These are phyloP conservation scores for Penicillium psychrosexuale DNA, from an alignment of 2,329 filamentous ascomycete species.

Conservation along the genomic window DNA sequence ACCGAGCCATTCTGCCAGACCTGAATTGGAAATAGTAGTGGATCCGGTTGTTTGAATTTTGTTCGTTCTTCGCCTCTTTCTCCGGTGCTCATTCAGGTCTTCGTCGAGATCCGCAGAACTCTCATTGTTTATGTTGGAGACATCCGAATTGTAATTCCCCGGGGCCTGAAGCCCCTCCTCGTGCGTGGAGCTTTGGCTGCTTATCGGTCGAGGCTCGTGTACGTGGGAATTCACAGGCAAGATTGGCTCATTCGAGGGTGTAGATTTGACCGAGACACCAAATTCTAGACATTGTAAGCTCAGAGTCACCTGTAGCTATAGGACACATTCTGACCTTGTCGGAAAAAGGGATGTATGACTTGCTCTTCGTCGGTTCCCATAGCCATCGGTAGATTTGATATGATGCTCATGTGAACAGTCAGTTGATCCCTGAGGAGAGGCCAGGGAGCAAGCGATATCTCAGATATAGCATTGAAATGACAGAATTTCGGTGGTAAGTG, in stretches of 20 bases:
- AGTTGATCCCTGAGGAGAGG: slow-evolving; percentile 21
- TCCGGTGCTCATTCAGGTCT: slow-evolving; percentile 33
- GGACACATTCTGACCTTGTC: slow-evolving; percentile 32
- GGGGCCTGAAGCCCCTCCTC: not conserved
- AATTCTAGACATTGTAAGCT: slow-evolving; percentile 17
- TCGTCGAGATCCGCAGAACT: slow-evolving; percentile 18
- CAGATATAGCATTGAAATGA: slow-evolving; percentile 4
- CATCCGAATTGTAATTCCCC: not conserved
- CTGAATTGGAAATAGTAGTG: slow-evolving; percentile 4
- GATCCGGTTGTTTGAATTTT: slow-evolving; percentile 11
- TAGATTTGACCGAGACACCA: slow-evolving; percentile 7
- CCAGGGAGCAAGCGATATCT: not conserved
- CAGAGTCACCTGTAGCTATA: not conserved
- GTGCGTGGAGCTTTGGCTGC: not conserved
- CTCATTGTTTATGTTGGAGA: not conserved
- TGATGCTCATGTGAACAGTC: slow-evolving; percentile 23
- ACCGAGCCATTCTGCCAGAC: slow-evolving; percentile 19
- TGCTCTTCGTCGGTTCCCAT: slow-evolving; percentile 41
- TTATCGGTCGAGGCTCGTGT: not conserved
- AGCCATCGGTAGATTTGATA: slow-evolving; percentile 31
- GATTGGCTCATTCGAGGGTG: not conserved
- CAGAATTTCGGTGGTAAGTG: not conserved
- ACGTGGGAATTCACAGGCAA: not conserved
- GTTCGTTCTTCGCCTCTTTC: slow-evolving; percentile 38
- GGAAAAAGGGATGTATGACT: slow-evolving; percentile 43